A percentile compares a stretch with the other conserved stretches of the same genome.
Conservation (phyloP, 83 land plant species). For the Larix sibirica region DNA sequence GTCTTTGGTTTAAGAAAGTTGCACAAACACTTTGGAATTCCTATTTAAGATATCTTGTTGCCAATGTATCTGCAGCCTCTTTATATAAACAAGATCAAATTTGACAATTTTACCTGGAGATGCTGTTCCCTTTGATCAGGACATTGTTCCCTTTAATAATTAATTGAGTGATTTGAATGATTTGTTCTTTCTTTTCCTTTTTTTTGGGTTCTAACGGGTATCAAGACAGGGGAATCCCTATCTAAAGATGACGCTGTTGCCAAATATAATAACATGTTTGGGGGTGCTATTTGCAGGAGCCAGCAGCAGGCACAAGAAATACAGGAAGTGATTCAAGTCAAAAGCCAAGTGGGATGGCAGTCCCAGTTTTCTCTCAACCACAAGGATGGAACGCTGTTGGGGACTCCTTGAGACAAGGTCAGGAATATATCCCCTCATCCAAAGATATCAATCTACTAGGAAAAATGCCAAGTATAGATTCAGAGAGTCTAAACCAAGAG, state of each 20-base stretch:
- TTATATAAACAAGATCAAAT: neutral
- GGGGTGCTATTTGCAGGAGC: neutral
- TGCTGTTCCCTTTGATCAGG: neutral
- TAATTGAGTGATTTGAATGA: neutral
- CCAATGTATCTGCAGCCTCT: neutral
- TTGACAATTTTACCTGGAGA: neutral
- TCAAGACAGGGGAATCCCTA: neutral
- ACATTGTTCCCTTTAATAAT: neutral
- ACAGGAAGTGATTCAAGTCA: slow-evolving; percentile 7
- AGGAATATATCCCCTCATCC: neutral
- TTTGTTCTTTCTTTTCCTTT: neutral
- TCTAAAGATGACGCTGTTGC: neutral
- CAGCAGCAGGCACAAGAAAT: neutral
- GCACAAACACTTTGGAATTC: neutral
- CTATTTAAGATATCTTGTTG: neutral
- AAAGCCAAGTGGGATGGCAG: slow-evolving; percentile 12
- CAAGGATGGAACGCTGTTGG: slow-evolving; percentile 8
- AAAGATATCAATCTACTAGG: neutral
- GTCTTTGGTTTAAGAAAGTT: neutral
- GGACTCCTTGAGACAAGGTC: neutral
- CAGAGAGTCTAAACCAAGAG: neutral
- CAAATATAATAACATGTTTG: neutral
- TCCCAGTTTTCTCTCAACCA: slow-evolving; percentile 14
- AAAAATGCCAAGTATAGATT: neutral
- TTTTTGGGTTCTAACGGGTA: neutral